phyloP scores from a whole-genome alignment of 345 rosid species.

The Dipteronia dyeriana region DNA sequence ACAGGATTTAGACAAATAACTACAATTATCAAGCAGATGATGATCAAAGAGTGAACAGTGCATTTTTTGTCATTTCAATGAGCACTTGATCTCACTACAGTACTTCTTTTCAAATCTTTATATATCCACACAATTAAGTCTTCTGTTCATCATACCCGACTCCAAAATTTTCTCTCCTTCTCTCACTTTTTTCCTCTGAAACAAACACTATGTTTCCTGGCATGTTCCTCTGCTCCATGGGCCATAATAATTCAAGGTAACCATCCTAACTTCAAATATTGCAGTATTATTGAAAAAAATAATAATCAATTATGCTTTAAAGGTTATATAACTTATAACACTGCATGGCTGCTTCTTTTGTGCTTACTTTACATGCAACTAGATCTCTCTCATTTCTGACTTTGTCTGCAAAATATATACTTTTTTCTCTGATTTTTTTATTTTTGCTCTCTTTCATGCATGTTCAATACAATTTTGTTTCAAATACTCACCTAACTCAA shows the following conservation, averaged over 20 bases:
- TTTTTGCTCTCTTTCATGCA: too few species aligned
- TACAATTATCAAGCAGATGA: not conserved
- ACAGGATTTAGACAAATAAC: not conserved
- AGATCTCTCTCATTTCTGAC: not conserved
- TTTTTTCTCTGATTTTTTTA: too few species aligned
- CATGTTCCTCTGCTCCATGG: conserved; percentile 54
- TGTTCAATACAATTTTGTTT: too few species aligned
- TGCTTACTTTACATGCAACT: not conserved
- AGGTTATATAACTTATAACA: not conserved
- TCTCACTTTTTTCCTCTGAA: conserved; percentile 1
- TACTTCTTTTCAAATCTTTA: conserved; percentile 11
- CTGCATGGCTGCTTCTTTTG: not conserved
- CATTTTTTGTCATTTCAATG: conserved; percentile 14
- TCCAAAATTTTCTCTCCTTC: not conserved
- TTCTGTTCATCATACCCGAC: not conserved
- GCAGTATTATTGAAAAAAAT: not conserved
- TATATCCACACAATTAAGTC: not conserved
- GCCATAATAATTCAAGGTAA: conserved; percentile 50
- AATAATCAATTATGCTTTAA: not conserved
- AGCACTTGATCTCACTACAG: not conserved
- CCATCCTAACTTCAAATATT: not conserved
- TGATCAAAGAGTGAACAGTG: conserved; percentile 16
- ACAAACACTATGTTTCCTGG: conserved; percentile 47
- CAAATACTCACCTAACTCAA: too few species aligned
- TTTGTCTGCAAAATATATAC: too few species aligned